Percentiles rank a stretch among this genome's conserved stretches.
phyloP scores from a whole-genome alignment of 352 stramenopile genomes.

The Hyaloperonospora arabidopsidis region DNA sequence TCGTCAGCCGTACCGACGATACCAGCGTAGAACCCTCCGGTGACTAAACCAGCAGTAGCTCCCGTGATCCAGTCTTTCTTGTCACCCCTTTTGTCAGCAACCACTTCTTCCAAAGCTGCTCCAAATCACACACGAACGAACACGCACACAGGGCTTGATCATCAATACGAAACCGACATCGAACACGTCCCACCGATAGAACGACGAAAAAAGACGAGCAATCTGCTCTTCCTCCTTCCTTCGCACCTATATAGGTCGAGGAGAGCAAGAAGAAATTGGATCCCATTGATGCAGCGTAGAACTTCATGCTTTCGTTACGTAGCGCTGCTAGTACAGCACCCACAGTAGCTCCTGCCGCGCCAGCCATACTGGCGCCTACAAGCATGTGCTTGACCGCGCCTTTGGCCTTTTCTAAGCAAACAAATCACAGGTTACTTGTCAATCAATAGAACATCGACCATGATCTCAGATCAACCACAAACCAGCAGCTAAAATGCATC shows the following conservation, averaged over 20 bases:
- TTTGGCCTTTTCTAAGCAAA: slow-evolving; percentile 53
- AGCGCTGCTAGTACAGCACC: slow-evolving; percentile 55
- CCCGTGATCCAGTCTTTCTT: slow-evolving; percentile 58
- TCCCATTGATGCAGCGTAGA: slow-evolving; percentile 77
- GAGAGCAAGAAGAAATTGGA: slow-evolving; percentile 81
- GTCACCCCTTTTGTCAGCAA: slow-evolving; percentile 52
- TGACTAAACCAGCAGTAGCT: slow-evolving; percentile 46
- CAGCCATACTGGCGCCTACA: slow-evolving; percentile 44
- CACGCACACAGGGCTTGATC: too few relatives aligned
- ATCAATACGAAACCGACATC: too few relatives aligned
- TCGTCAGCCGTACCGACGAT: slow-evolving; percentile 42
- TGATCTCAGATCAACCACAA: not conserved
- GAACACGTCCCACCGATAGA: too few relatives aligned
- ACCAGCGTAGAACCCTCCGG: slow-evolving; percentile 62
- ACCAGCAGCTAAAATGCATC: not conserved
- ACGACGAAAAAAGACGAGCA: not conserved
- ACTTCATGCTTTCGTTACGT: slow-evolving; percentile 70
- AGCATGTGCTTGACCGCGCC: slow-evolving; percentile 62
- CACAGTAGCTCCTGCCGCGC: slow-evolving; percentile 42
- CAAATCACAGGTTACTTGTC: not conserved
- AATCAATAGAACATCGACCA: not conserved
- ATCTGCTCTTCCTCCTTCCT: not conserved
- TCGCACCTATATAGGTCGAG: slow-evolving; percentile 75
- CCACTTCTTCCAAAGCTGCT: slow-evolving; percentile 68
- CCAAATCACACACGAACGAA: not conserved